Base-by-base conservation (phyloP, 495 filamentous ascomycete species). In the Opeltia flavorubescens region DNA sequence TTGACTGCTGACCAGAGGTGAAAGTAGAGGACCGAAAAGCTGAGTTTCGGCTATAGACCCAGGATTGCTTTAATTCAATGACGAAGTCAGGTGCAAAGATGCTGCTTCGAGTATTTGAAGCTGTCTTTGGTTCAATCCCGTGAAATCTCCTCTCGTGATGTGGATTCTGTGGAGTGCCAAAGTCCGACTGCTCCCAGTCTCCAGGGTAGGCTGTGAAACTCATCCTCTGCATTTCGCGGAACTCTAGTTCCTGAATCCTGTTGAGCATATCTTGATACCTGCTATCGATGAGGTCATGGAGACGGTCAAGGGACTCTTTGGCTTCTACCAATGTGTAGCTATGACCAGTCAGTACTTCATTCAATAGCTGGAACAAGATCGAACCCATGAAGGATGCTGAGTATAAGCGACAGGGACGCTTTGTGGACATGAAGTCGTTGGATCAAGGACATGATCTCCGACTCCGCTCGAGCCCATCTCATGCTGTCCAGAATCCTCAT, bases 331-430 rank as follows among this genome's bases (percentile, higher is more conserved):
- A 8, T 27, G 42, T 31, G 9, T 44, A 24, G 15, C 17, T 20
- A 29, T n/a, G 25, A 43, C 8, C 8, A n/a, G 5, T 7, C 21
- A 25, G n/a, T 15, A 12, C 15, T 15, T 12, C 15, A 15, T 23
- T 7, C 21, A 17, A 21, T 3, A 13, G 11, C 3, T 2, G 9
- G 25, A 15, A 3, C 39, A 12, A 15, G 39, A 7, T 23, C 2
- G 18, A n/a, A 50, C 39, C 23, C 38, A 26, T 51, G 43, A 9
- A 51, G 21, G 5, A 48, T 25, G 25, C 30, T 48, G 13, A 52
- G 50, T 7, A 52, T 36, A 27, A 52, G 27, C 11, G 45, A 49
- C 13, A 52, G 24, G 1, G 50, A 52, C 28, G 50, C 46, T 27
- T 52, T 49, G 13, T 52, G 50, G 17, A 28, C 39, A 27, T 52